Evolutionary conservation across 495 filamentous ascomycete species (phyloP).

Genomic region (Coniosporium apollinis): DNA sequence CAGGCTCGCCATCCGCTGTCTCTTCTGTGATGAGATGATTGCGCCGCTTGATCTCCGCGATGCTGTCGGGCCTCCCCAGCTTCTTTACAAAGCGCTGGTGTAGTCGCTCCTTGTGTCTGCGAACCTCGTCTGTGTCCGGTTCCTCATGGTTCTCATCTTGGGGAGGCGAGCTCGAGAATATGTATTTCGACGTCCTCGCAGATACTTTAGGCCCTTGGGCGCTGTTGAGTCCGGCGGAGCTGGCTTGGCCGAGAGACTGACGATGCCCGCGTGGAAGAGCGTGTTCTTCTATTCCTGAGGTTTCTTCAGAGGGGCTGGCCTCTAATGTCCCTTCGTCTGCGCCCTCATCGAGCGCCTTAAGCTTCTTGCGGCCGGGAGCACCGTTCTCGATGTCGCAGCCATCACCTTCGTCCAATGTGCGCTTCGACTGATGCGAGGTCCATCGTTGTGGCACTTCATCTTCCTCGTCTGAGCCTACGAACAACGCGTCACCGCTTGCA

Average conservation of each 20-base stretch:
- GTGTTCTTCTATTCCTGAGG: constrained; percentile 7
- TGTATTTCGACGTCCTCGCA: constrained; percentile 29
- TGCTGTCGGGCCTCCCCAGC: constrained; percentile 66
- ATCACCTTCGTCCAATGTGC: constrained; percentile 9
- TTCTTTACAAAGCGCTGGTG: constrained; percentile 83
- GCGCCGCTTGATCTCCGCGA: constrained; percentile 47
- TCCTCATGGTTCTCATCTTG: constrained; percentile 30
- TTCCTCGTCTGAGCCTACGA: too few species aligned
- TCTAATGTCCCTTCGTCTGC: constrained; percentile 1
- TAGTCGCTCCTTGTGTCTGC: constrained; percentile 44
- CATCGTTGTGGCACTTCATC: constrained; percentile 9
- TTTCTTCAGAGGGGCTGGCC: too few species aligned
- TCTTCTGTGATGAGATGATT: constrained; percentile 37
- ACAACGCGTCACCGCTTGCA: too few species aligned
- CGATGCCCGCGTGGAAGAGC: not conserved
- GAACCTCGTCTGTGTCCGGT: constrained; percentile 21
- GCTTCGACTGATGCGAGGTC: constrained; percentile 9
- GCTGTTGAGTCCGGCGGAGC: constrained; percentile 3
- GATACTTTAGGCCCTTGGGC: constrained; percentile 14
- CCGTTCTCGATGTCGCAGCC: constrained; percentile 4
- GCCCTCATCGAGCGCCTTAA: constrained; percentile 1
- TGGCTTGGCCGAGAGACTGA: constrained; percentile 8
- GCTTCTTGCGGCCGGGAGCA: constrained; percentile 4
- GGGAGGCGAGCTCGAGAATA: constrained; percentile 30
- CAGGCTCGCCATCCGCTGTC: constrained; percentile 21